These are phyloP conservation scores for Russula vinacea DNA, from an alignment of 768 basidiomycete species.

Conservation along the genomic window DNA sequence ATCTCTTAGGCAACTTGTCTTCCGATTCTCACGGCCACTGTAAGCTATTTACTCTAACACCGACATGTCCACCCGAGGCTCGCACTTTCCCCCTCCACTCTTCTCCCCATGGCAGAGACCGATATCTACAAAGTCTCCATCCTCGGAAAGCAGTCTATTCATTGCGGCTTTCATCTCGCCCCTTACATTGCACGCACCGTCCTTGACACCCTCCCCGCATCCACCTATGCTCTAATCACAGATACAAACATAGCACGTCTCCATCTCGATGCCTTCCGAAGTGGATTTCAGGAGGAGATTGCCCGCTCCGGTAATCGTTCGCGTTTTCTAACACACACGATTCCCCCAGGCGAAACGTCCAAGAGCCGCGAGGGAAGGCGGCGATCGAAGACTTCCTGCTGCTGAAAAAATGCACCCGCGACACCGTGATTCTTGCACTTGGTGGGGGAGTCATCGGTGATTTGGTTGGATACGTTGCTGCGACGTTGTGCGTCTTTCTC, in stretches of 20 bases:
- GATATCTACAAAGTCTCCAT: constrained; percentile 47
- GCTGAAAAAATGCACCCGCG: constrained; percentile 82
- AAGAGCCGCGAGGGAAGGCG: constrained; percentile 88
- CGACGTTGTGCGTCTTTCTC: constrained; percentile 76
- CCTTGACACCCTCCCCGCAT: constrained; percentile 64
- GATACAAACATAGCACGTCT: constrained; percentile 86
- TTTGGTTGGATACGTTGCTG: constrained; percentile 92
- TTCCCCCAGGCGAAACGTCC: constrained; percentile 88
- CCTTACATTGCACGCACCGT: constrained; percentile 76
- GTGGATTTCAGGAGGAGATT: constrained; percentile 56
- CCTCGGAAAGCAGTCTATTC: constrained; percentile 47
- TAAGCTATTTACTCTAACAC: constrained; percentile 16
- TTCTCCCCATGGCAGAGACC: constrained; percentile 24
- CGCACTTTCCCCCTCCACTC: background rate
- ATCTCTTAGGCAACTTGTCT: constrained; percentile 10
- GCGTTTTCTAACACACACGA: constrained; percentile 72
- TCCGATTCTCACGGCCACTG: constrained; percentile 24
- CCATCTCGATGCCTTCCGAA: constrained; percentile 65
- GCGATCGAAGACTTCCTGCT: constrained; percentile 91
- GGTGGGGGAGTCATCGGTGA: constrained; percentile 98
- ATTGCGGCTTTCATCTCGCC: constrained; percentile 49
- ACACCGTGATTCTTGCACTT: constrained; percentile 88
- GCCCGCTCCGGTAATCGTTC: constrained; percentile 36
- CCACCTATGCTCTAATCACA: constrained; percentile 88
- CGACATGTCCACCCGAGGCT: background rate